Percentiles rank a stretch among this genome's conserved stretches.
phyloP scores from a whole-genome alignment of 192 early-diverging fungal species.

The Chytriomyces hyalinus region DNA sequence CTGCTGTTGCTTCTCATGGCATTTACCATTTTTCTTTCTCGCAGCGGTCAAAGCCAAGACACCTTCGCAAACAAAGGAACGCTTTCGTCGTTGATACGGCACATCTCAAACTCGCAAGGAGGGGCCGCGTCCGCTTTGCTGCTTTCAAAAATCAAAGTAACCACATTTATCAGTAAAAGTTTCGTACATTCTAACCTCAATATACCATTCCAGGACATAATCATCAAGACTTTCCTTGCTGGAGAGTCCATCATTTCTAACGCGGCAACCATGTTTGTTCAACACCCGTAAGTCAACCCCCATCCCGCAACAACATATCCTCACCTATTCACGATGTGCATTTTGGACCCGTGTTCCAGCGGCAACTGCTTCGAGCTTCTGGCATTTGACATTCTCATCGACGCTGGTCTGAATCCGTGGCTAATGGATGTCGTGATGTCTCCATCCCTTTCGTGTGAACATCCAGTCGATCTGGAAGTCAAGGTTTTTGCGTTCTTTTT shows the following conservation, averaged over 20 bases:
- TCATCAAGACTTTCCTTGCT: slow-evolving; percentile 40
- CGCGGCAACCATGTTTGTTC: slow-evolving; percentile 44
- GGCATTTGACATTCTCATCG: slow-evolving; percentile 64
- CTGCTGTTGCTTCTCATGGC: not conserved
- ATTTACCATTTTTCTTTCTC: not conserved
- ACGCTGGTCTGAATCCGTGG: slow-evolving; percentile 57
- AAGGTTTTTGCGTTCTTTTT: slow-evolving; percentile 34
- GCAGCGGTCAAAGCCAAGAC: slow-evolving; percentile 6
- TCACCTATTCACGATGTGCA: not conserved
- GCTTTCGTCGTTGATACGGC: slow-evolving; percentile 16
- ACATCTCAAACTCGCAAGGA: slow-evolving; percentile 26
- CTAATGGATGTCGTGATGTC: slow-evolving; percentile 62
- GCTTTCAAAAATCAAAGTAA: slow-evolving; percentile 29
- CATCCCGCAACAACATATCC: not conserved
- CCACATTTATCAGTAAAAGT: not conserved
- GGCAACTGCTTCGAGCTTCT: slow-evolving; percentile 64
- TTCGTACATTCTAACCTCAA: slow-evolving; percentile 35
- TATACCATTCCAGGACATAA: slow-evolving; percentile 36
- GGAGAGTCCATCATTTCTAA: slow-evolving; percentile 32
- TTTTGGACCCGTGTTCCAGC: not conserved
- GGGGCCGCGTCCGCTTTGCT: not conserved
- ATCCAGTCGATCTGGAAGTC: slow-evolving; percentile 39
- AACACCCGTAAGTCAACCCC: slow-evolving; percentile 38
- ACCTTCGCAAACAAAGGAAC: slow-evolving; percentile 30
- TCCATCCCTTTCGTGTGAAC: slow-evolving; percentile 46